Base-by-base conservation (phyloP, 306 rosid genomes). In the Calophaca sinica region DNA sequence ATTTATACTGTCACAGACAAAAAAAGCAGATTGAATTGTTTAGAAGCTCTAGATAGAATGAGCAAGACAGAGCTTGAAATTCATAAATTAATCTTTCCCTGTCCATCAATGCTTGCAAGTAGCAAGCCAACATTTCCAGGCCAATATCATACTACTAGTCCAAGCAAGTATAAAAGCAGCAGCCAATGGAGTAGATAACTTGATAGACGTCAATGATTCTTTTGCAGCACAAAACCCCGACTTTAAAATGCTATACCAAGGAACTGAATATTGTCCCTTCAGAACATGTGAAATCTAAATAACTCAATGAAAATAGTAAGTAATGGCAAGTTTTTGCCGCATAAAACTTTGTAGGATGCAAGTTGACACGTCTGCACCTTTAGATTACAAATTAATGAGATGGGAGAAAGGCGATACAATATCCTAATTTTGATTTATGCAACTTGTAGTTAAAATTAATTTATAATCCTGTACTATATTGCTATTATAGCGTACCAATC, bases 341-440 rank as follows among this genome's bases (percentile, higher is more conserved):
- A 54, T n/a, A 11, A 36, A 35, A 61, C 36, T 62, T 11, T 62
- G 36, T 65, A 61, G 31, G 71, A 70, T 52, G 26, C 73, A 42
- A 48, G 20, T 55, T 65, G 67, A 62, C 60, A 66, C 64, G 72
- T 69, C n/a, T 4, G 12, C 58, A 66, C n/a, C 42, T 63, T 9
- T 38, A 67, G 46, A 35, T 29, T 38, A 65, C 38, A 33, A 64
- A 51, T 39, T 53, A 12, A 6, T 3, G 9, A 14, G 36, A 28
- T 51, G 13, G 54, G 14, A 61, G 64, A 38, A 38, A 55, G 28
- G 29, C 7, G 7, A 63, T 4, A 14, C 13, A 75, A 14, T 13
- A 57, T 12, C 13, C 55, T 64, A 59, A 26, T 28, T 55, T 31
- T 50, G 20, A 68, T 39, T 58, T 65, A 67, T 39, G 66, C 13